Percentiles rank a stretch among this genome's conserved stretches.
These are phyloP conservation scores for Pleurozium schreberi DNA, from an alignment of 225 moss, liverwort and hornwort genomes.

Conservation along the genomic window DNA sequence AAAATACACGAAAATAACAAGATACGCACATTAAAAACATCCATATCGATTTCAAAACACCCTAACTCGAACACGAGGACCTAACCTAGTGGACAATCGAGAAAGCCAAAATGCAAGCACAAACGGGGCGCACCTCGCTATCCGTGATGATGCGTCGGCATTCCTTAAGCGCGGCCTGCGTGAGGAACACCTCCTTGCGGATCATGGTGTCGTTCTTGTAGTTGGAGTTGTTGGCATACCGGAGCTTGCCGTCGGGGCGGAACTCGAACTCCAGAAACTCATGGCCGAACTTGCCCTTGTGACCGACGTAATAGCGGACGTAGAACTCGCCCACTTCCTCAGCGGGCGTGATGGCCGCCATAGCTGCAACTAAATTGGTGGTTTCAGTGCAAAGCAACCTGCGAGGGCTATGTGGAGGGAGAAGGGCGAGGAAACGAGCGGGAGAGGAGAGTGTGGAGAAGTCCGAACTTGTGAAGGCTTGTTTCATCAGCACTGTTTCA, in stretches of 20 bases:
- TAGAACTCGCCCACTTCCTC: conserved; percentile 57
- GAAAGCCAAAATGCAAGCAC: neutral
- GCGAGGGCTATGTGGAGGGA: neutral
- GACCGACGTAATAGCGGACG: conserved; percentile 56
- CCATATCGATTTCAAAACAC: neutral
- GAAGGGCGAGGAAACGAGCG: neutral
- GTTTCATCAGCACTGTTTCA: neutral
- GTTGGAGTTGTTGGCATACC: conserved; percentile 63
- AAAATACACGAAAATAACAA: neutral
- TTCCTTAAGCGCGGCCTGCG: conserved; percentile 48
- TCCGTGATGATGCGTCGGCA: conserved; percentile 51
- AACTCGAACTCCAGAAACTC: conserved; percentile 49
- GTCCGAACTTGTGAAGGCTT: neutral
- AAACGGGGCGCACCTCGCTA: neutral
- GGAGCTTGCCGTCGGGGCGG: conserved; percentile 54
- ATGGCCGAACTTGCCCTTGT: conserved; percentile 61
- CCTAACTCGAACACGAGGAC: neutral
- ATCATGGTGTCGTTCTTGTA: conserved; percentile 71
- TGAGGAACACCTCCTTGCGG: conserved; percentile 62
- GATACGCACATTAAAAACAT: neutral
- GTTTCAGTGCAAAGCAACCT: neutral
- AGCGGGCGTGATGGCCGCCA: neutral
- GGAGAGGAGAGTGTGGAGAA: neutral
- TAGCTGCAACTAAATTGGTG: neutral
- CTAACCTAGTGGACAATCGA: neutral